phyloP scores from a whole-genome alignment of 2,329 filamentous ascomycete genomes.

The Cercospora sp. region DNA sequence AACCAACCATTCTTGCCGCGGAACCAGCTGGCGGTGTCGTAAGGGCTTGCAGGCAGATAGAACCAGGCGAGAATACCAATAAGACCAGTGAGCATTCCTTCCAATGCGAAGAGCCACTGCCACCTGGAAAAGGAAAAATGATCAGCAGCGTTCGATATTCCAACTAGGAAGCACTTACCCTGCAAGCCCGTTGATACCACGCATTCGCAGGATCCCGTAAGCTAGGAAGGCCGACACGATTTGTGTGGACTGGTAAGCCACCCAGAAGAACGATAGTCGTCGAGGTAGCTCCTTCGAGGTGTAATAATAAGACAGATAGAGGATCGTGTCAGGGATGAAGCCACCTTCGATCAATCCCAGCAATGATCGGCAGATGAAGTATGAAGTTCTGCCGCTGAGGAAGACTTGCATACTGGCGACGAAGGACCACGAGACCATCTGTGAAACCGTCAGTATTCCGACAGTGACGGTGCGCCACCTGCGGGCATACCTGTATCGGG shows the following conservation, averaged over 20 bases:
- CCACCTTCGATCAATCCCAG: slow-evolving; percentile 47
- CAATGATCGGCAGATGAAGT: slow-evolving; percentile 43
- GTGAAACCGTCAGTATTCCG: background rate
- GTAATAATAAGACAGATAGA: slow-evolving; percentile 76
- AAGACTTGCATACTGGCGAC: slow-evolving; percentile 43
- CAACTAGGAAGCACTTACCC: slow-evolving; percentile 33
- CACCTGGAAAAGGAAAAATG: slow-evolving; percentile 35
- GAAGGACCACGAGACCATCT: slow-evolving; percentile 46
- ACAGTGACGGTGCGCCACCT: background rate
- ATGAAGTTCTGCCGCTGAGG: slow-evolving; percentile 38
- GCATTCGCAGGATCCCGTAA: slow-evolving; percentile 53
- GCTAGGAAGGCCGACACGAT: slow-evolving; percentile 59
- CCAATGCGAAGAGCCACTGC: slow-evolving; percentile 60
- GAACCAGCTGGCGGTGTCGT: slow-evolving; percentile 62
- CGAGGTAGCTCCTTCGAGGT: slow-evolving; percentile 68
- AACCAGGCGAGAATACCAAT: slow-evolving; percentile 57
- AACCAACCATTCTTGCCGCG: slow-evolving; percentile 61
- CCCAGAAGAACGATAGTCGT: slow-evolving; percentile 71
- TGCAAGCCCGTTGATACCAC: slow-evolving; percentile 51
- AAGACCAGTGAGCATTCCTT: slow-evolving; percentile 55
- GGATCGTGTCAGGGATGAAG: slow-evolving; percentile 64
- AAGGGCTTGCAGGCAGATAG: slow-evolving; percentile 60
- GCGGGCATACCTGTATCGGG: background rate
- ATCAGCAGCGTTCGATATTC: background rate
- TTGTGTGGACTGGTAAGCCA: slow-evolving; percentile 57